phyloP scores from a whole-genome alignment of 805 yeast genomes.

The Metschnikowia reukaufii region DNA sequence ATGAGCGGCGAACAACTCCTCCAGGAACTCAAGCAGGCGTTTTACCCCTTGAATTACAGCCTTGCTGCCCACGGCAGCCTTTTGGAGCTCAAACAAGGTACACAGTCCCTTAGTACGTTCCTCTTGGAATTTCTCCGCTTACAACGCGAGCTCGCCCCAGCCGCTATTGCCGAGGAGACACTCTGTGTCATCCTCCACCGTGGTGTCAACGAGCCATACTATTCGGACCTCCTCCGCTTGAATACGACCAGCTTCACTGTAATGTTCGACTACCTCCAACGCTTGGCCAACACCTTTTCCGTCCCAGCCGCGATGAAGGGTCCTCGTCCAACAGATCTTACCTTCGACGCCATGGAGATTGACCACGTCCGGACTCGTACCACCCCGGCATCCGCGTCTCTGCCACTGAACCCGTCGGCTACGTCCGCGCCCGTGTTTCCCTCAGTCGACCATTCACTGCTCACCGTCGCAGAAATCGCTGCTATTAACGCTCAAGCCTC shows the following conservation, averaged over 20 bases:
- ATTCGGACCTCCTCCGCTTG: background rate
- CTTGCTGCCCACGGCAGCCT: no score
- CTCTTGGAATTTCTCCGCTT: background rate
- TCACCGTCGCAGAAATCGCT: background rate
- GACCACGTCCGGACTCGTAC: background rate
- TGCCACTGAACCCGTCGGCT: no score
- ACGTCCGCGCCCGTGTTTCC: no score
- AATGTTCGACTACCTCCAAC: background rate
- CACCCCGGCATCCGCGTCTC: no score
- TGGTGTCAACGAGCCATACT: background rate
- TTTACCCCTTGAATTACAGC: no score
- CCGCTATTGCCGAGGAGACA: background rate
- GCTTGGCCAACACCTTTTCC: background rate
- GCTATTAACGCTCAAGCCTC: background rate
- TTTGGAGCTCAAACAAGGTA: no score
- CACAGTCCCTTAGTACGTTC: background rate
- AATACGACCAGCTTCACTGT: background rate
- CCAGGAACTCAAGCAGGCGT: no score
- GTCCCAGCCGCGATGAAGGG: background rate
- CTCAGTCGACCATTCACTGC: background rate
- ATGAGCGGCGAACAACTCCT: no score
- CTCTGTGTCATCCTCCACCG: background rate
- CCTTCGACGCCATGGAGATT: background rate
- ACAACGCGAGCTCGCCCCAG: background rate
- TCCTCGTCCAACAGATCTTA: background rate